Evolutionary conservation across 805 yeast genomes (phyloP).

Genomic region (Phaffomyces antillensis): DNA sequence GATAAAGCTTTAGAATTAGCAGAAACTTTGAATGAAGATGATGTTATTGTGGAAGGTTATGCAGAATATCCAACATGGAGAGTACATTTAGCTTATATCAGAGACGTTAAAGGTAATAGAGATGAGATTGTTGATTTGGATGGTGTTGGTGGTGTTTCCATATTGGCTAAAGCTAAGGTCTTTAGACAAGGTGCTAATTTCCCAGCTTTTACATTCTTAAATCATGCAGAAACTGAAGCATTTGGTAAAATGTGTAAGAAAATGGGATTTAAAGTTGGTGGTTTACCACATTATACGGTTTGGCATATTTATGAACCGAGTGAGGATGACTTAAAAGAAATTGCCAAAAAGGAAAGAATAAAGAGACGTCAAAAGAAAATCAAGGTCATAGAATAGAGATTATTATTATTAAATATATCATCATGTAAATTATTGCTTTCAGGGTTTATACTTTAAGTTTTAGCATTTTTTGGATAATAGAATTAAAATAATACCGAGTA

Average conservation of each 20-base stretch:
- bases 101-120: conserved; percentile 54
- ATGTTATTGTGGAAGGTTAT: conserved; percentile 83
- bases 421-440: no score
- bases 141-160: conserved; percentile 86
- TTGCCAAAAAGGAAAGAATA: conserved; percentile 61
- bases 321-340: conserved; percentile 70
- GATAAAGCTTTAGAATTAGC: conserved; percentile 69
- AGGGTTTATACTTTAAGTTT: no score
- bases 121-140: conserved; percentile 64
- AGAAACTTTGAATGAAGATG: conserved; percentile 60
- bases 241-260: conserved; percentile 74
- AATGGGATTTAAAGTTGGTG: conserved; percentile 81
- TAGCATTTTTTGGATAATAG: no score
- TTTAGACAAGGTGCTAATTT: conserved; percentile 77
- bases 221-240: conserved; percentile 86
- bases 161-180: conserved; percentile 64
- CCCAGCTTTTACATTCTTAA: conserved; percentile 77
- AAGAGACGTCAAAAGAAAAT: conserved; percentile 37
- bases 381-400: neutral
- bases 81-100: conserved; percentile 68
- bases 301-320: conserved; percentile 92
- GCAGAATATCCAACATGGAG: conserved; percentile 85
- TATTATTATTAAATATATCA: no score
- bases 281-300: conserved; percentile 80
- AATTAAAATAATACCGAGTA: no score